A percentile compares a stretch with the other conserved stretches of the same genome.
phyloP scores from a whole-genome alignment of 768 basidiomycete genomes.

The Pseudohyphozyma bogoriensis region DNA sequence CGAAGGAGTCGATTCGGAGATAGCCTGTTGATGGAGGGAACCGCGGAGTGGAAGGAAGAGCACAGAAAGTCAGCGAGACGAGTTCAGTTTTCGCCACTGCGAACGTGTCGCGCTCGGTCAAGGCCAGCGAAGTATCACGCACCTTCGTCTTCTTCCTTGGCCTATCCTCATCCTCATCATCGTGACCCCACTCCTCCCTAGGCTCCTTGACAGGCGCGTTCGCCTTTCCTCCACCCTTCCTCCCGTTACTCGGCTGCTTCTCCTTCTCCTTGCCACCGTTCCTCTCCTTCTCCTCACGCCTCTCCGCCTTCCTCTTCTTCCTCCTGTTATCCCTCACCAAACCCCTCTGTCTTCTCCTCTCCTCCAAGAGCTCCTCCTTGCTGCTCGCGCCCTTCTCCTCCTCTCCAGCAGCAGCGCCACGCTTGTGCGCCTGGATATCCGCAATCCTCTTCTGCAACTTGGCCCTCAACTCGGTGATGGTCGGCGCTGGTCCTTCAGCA shows the following conservation, averaged over 20 bases:
- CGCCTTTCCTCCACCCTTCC: slow-evolving; percentile 30
- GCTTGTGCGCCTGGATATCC: slow-evolving; percentile 24
- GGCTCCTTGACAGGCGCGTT: slow-evolving; percentile 7
- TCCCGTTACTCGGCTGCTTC: slow-evolving; percentile 26
- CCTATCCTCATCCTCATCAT: slow-evolving; percentile 33
- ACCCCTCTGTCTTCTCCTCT: slow-evolving; percentile 58
- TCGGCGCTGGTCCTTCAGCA: slow-evolving; percentile 19
- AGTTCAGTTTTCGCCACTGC: too few relatives aligned
- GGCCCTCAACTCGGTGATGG: slow-evolving; percentile 23
- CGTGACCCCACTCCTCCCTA: slow-evolving; percentile 42
- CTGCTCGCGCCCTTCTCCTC: slow-evolving; percentile 41
- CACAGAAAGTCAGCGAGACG: too few relatives aligned
- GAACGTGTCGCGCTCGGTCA: too few relatives aligned
- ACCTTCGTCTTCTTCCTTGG: slow-evolving; percentile 37
- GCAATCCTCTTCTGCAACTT: slow-evolving; percentile 25
- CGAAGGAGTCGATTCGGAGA: slow-evolving; percentile 12
- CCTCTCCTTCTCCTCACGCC: slow-evolving; percentile 44
- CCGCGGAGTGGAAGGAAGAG: too few relatives aligned
- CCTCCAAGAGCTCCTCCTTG: slow-evolving; percentile 72
- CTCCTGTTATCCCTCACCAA: slow-evolving; percentile 73
- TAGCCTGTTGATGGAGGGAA: too few relatives aligned
- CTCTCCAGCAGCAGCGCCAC: slow-evolving; percentile 2
- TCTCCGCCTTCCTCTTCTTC: slow-evolving; percentile 78
- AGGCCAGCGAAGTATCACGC: too few relatives aligned
- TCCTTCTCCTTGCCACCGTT: slow-evolving; percentile 34